A percentile compares a stretch with the other conserved stretches of the same genome.
Evolutionary conservation across 176 grass and related monocot genomes (phyloP).

Genomic region (Eremochloa ophiuroides): DNA sequence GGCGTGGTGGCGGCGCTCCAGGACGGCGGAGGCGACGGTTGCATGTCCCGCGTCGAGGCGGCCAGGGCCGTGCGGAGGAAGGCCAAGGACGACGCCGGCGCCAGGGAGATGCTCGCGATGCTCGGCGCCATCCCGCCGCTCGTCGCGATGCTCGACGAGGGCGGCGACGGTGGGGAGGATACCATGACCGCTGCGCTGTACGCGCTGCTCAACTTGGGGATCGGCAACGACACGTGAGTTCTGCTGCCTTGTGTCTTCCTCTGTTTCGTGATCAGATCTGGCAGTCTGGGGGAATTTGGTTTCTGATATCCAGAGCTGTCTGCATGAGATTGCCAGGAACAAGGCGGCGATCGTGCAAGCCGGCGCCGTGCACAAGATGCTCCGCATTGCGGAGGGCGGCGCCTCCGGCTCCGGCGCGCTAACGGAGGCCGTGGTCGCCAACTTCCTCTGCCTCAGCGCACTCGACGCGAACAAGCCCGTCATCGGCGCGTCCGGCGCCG

Average conservation of each 20-base stretch:
- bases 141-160: constrained; percentile 64
- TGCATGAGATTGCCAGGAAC: constrained; percentile 41
- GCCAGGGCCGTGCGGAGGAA: constrained; percentile 60
- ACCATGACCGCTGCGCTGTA: constrained; percentile 55
- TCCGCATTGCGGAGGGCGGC: constrained; percentile 38
- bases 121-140: constrained; percentile 85
- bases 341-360: constrained; percentile 90
- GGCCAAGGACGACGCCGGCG: constrained; percentile 71
- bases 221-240: constrained; percentile 90
- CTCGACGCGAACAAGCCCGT: constrained; percentile 79
- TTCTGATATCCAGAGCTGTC: background rate
- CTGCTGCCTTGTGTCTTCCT: background rate
- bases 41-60: constrained; percentile 35
- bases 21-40: background rate
- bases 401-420: constrained; percentile 11
- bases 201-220: constrained; percentile 83
- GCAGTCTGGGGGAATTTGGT: background rate
- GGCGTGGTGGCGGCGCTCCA: constrained; percentile 45
- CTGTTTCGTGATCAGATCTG: constrained; percentile 51
- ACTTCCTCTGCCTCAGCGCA: constrained; percentile 94
- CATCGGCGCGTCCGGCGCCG: constrained; percentile 69
- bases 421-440: constrained; percentile 66
- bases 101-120: constrained; percentile 80
- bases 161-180: constrained; percentile 24
- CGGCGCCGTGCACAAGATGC: constrained; percentile 92